phyloP scores from a whole-genome alignment of 495 filamentous ascomycete genomes.

The Thermochaetoides thermophila region DNA sequence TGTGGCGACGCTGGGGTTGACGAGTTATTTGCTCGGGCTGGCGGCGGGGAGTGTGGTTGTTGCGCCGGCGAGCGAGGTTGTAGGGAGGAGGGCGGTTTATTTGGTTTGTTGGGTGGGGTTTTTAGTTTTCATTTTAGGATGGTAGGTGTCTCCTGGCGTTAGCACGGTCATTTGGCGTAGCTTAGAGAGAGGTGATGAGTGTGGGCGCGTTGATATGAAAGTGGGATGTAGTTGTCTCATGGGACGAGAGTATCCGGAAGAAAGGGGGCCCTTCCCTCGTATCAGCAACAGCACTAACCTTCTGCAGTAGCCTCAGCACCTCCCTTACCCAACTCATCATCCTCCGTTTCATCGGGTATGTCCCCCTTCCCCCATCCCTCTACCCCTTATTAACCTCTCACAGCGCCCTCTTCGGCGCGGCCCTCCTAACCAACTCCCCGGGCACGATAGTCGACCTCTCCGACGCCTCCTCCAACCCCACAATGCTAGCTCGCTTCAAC shows the following conservation, averaged over 20 bases:
- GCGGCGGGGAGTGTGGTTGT: slow-evolving; percentile 58
- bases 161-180: slow-evolving; percentile 60
- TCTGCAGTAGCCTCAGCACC: no score
- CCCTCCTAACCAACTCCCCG: slow-evolving; percentile 67
- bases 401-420: slow-evolving; percentile 59
- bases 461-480: slow-evolving; percentile 46
- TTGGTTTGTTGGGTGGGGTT: slow-evolving; percentile 46
- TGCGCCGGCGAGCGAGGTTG: slow-evolving; percentile 63
- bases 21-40: slow-evolving; percentile 62
- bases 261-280: no score
- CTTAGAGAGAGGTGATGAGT: slow-evolving; percentile 45
- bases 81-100: slow-evolving; percentile 63
- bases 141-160: no score
- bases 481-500: slow-evolving; percentile 59
- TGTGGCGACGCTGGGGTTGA: slow-evolving; percentile 58
- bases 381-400: background rate
- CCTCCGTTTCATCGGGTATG: no score
- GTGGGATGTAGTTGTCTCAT: no score
- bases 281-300: no score
- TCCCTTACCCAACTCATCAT: no score
- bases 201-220: slow-evolving; percentile 61
- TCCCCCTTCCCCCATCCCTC: no score
- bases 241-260: no score
- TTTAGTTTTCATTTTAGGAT: slow-evolving; percentile 49
- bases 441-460: slow-evolving; percentile 74